A percentile compares a stretch with the other conserved stretches of the same genome.
Evolutionary conservation across 345 rosid genomes (phyloP).

Genomic region (Psidium friedrichsthalianum): DNA sequence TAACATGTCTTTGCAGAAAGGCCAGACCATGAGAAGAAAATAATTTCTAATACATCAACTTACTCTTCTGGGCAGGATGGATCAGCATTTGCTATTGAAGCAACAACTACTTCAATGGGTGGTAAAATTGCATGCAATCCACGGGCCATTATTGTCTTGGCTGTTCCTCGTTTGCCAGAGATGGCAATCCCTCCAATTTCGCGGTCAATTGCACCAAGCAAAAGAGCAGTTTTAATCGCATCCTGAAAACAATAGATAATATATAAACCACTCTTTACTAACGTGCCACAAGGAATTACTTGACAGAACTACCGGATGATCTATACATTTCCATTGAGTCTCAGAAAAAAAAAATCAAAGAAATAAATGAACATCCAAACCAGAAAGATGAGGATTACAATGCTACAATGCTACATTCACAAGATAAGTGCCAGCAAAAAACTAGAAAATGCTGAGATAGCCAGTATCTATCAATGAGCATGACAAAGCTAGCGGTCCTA

Average conservation of each 20-base stretch:
- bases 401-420: neutral
- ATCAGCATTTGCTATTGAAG: conserved; percentile 80
- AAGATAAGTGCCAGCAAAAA: neutral
- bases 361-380: neutral
- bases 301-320: neutral
- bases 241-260: conserved; percentile 32
- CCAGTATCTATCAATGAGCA: neutral
- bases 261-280: neutral
- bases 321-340: neutral
- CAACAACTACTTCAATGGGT: conserved; percentile 82
- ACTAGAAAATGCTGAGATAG: neutral
- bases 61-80: conserved; percentile 82
- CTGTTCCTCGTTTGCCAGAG: conserved; percentile 85
- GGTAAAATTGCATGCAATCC: conserved; percentile 86
- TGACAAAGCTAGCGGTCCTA: neutral
- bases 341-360: neutral
- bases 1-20: neutral
- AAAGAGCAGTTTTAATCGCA: conserved; percentile 87
- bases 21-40: neutral
- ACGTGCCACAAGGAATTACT: neutral
- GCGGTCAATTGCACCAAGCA: conserved; percentile 92
- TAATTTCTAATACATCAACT: conserved; percentile 1
- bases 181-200: conserved; percentile 92
- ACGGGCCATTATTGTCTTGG: conserved; percentile 93
- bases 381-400: neutral